phyloP scores from a whole-genome alignment of 2,329 filamentous ascomycete genomes.

The Colletotrichum echinochloae region DNA sequence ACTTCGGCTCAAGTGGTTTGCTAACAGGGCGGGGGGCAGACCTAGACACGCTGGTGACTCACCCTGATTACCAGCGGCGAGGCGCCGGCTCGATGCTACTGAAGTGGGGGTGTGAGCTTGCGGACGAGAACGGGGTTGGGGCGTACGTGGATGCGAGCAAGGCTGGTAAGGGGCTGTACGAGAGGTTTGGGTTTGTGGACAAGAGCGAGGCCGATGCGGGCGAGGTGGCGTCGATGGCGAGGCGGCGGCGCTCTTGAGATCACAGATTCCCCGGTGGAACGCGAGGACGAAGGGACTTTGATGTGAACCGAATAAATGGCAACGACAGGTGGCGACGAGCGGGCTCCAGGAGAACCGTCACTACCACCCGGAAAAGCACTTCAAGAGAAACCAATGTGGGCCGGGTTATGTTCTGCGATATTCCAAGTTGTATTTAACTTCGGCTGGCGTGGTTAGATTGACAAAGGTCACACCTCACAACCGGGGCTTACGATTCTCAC shows the following conservation, averaged over 20 bases:
- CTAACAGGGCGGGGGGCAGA: conserved; percentile 29
- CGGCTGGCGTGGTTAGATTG: not conserved
- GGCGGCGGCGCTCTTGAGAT: not conserved
- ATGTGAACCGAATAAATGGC: not conserved
- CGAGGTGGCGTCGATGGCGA: conserved; percentile 11
- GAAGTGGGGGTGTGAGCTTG: conserved; percentile 44
- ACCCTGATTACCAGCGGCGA: conserved; percentile 45
- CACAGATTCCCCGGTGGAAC: not conserved
- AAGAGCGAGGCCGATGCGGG: not conserved
- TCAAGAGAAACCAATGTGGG: not conserved
- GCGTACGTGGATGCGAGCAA: conserved; percentile 45
- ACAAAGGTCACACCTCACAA: not conserved
- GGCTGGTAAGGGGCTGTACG: conserved; percentile 18
- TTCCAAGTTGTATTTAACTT: not conserved
- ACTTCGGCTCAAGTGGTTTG: not conserved
- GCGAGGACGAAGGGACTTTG: not conserved
- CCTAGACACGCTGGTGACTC: conserved; percentile 45
- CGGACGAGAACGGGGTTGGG: conserved; percentile 41
- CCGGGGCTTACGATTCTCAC: not conserved
- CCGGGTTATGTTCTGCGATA: not conserved
- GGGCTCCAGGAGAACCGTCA: not conserved
- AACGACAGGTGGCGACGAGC: not conserved
- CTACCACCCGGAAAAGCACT: not conserved
- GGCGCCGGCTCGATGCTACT: conserved; percentile 45
- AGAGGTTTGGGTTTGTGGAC: conserved; percentile 33